Evolutionary conservation across 2,329 filamentous ascomycete species (phyloP).

Genomic region (Ceratocystis cubensis): DNA sequence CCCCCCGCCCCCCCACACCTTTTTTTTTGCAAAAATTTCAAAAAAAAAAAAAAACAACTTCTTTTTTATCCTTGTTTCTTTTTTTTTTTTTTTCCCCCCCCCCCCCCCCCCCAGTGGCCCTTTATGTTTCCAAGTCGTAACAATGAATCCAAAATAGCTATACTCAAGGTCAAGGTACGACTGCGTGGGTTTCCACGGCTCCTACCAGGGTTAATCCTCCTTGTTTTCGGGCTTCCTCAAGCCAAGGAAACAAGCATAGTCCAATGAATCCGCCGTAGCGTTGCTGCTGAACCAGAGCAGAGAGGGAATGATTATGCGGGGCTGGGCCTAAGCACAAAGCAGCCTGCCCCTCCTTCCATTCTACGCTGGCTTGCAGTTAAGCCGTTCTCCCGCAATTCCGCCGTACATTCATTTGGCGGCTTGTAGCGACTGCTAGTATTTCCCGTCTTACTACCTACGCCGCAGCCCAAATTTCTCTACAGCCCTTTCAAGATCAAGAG

Average conservation of each 20-base stretch:
- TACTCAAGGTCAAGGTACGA: too few species aligned
- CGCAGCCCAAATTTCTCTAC: neutral
- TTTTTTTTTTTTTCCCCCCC: too few species aligned
- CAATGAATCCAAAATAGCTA: neutral
- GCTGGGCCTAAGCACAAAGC: neutral
- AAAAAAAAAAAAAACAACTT: too few species aligned
- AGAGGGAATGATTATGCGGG: constrained; percentile 6
- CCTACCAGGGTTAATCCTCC: neutral
- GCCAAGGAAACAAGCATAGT: neutral
- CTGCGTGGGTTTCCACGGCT: neutral
- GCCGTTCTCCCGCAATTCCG: neutral
- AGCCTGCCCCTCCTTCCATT: neutral
- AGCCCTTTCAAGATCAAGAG: neutral
- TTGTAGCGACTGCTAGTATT: neutral
- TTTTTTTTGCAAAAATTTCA: too few species aligned
- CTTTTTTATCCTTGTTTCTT: too few species aligned
- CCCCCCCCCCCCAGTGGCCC: neutral
- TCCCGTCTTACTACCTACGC: neutral
- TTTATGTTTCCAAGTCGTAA: neutral
- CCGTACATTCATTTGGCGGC: neutral
- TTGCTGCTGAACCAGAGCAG: neutral
- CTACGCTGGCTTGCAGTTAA: neutral
- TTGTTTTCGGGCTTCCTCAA: neutral
- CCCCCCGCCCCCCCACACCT: too few species aligned
- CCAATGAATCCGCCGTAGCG: neutral